Evolutionary conservation across 2,329 filamentous ascomycete genomes (phyloP).

Genomic region (Westerdykella sp.): DNA sequence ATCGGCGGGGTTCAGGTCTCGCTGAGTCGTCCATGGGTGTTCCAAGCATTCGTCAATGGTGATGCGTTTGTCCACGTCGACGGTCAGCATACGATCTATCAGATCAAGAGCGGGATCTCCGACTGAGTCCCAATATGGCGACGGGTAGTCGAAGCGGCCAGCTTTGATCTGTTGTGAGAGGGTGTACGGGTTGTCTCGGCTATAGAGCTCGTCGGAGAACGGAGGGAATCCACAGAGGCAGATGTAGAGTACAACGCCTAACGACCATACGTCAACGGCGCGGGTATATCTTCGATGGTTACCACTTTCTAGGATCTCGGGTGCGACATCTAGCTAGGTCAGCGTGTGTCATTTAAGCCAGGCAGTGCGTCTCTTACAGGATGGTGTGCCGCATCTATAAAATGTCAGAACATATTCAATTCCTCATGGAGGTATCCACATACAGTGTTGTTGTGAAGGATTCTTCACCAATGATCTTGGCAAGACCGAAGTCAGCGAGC

Average conservation of each 20-base stretch:
- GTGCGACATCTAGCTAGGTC: slow-evolving; percentile 64
- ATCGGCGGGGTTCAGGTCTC: slow-evolving; percentile 57
- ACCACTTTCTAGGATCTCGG: slow-evolving; percentile 82
- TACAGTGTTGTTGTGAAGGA: slow-evolving; percentile 93
- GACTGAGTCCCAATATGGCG: slow-evolving; percentile 89
- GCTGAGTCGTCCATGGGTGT: slow-evolving; percentile 78
- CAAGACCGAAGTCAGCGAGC: slow-evolving; percentile 90
- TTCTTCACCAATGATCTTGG: slow-evolving; percentile 97
- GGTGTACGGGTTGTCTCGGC: slow-evolving; percentile 73
- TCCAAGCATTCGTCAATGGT: slow-evolving; percentile 85
- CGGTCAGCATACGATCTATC: slow-evolving; percentile 90
- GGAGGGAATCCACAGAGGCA: slow-evolving; percentile 95
- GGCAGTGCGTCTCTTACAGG: slow-evolving; percentile 48
- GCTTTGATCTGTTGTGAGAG: slow-evolving; percentile 84
- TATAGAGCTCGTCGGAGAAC: slow-evolving; percentile 89
- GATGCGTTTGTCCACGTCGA: slow-evolving; percentile 75
- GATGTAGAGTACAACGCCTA: slow-evolving; percentile 97
- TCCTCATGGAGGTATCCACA: slow-evolving; percentile 17
- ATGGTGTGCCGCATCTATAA: slow-evolving; percentile 75
- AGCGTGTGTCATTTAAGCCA: slow-evolving; percentile 7
- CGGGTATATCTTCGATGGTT: slow-evolving; percentile 84
- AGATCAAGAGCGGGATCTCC: slow-evolving; percentile 84
- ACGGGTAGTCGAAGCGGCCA: slow-evolving; percentile 88
- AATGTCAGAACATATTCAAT: slow-evolving; percentile 16
- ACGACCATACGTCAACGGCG: slow-evolving; percentile 92